Evolutionary conservation across 1,284 basidiomycete species (phyloP), one percentile per base, ranked within the genome.

Genomic region (Apiotrichum sp.): DNA sequence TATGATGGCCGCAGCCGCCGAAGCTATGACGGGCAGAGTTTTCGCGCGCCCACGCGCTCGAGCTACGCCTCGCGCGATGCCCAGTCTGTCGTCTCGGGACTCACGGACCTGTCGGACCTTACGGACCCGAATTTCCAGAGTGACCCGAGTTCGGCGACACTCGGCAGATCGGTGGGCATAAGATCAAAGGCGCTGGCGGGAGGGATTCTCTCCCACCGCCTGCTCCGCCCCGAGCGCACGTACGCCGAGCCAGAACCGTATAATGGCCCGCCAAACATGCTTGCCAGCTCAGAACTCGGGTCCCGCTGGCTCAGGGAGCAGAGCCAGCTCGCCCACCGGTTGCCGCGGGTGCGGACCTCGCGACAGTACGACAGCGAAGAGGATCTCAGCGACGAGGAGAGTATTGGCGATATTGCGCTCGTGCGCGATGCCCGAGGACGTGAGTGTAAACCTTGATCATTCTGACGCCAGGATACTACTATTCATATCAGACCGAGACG

Each of bases 301-400:
- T 83, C 83, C 4, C 81, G 85, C 42, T 93, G 90, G 91, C 73
- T 93, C 43, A 81, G 82, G 34, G 88, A 92, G 61, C 90, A 93
- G 73, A 88, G 83, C 52, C 81, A 83, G 42, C 63, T 75, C 22
- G 68, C 67, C 3, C 59, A 58, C 45, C 59, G 66, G 44, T 67
- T 46, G 48, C 53, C 47, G 14, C 54, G 52, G 32, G 55, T 42
- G 41, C 51, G 54, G 33, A 47, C 44, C 5, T 40, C 54, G 10
- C 55, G 65, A 48, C 38, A 62, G 38, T 66, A 65, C 50, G 67
- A 68, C 33, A 66, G 65, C 47, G 72, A 71, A 16, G 68, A 71
- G 33, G 65, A 65, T 38, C n/a, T 62, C 4, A 72, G 71, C 48
- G 70, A 73, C 55, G 71, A 72, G 5, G 69, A 69, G 41, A 61